Evolutionary conservation across 441 rosid genomes (phyloP), one percentile per base, ranked within the genome.

Genomic region (Jatropha podagrica): DNA sequence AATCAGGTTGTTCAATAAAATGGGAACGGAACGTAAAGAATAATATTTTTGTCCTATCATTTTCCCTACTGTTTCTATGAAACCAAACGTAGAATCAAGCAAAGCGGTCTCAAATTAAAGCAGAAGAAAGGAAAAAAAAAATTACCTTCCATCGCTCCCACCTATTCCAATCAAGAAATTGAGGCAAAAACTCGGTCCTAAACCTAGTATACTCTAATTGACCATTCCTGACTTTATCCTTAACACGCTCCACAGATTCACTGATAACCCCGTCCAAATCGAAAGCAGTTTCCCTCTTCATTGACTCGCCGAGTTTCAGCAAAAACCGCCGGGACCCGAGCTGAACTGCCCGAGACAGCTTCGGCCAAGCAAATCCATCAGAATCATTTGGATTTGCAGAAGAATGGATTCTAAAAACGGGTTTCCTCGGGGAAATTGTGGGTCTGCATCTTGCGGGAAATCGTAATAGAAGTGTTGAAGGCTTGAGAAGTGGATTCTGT

Each of bases 111-210:
- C 56, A 42, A 71, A 61, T 38, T 26, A 63, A 46, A 5, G 0
- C 58, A 63, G 69, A 3, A 42, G 65, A n/a, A 56, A 65, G 2
- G 27, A 10, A 40, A 38, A 10, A 17, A 26, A n/a, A 65, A 10
- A 69, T 71, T 83, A 92, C 98, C 97, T 93, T 90, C 99, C 99
- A 95, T 59, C 81, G 86, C 52, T 90, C 89, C 95, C 89, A 91
- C 41, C 84, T 83, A 74, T 93, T 95, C 98, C 98, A 95, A 26
- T 83, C 81, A 76, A 90, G 71, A 84, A 91, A 87, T 55, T 77
- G 73, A 9, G 96, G 95, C 48, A 88, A 61, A 69, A 72, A 73
- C 80, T 87, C 92, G 73, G 83, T 81, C 79, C 83, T 83, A 18
- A 88, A 85, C 55, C 88, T 89, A 81, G 68, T 82, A 55, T 85